These are phyloP conservation scores for Cyberlindnera mycetangii DNA, from an alignment of 805 yeast genomes.

Conservation along the genomic window DNA sequence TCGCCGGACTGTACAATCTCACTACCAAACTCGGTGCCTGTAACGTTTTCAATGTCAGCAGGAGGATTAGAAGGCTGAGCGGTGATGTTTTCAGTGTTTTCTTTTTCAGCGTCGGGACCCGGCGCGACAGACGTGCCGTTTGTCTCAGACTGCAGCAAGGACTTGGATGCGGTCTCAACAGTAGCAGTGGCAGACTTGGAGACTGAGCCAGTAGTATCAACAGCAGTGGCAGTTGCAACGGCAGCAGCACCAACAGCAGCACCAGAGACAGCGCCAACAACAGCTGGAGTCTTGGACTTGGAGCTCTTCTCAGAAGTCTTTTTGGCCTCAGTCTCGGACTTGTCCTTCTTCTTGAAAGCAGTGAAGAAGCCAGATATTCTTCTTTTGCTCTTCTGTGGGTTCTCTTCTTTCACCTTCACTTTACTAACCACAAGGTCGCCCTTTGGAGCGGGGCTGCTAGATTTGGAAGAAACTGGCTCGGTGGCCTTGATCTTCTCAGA, in stretches of 20 bases:
- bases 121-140: background rate
- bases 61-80: background rate
- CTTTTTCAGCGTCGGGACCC: background rate
- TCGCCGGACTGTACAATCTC: constrained; percentile 12
- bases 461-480: constrained; percentile 1
- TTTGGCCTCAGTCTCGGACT: background rate
- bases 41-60: constrained; percentile 13
- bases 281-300: constrained; percentile 7
- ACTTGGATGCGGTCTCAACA: constrained; percentile 2
- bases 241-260: constrained; percentile 16
- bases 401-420: constrained; percentile 3
- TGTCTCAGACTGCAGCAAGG: background rate
- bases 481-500: constrained; percentile 1
- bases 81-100: constrained; percentile 3
- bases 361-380: constrained; percentile 21
- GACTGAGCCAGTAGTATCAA: constrained; percentile 8
- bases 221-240: constrained; percentile 13
- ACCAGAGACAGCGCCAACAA: constrained; percentile 9
- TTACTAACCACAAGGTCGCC: constrained; percentile 5
- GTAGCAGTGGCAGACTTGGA: constrained; percentile 5
- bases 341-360: constrained; percentile 15
- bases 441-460: background rate
- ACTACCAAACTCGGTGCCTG: constrained; percentile 16
- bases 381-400: constrained; percentile 17
- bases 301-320: background rate